Conservation (phyloP, 1,139 yeast genomes). For the Spencermartinsiella ligniputridi region DNA sequence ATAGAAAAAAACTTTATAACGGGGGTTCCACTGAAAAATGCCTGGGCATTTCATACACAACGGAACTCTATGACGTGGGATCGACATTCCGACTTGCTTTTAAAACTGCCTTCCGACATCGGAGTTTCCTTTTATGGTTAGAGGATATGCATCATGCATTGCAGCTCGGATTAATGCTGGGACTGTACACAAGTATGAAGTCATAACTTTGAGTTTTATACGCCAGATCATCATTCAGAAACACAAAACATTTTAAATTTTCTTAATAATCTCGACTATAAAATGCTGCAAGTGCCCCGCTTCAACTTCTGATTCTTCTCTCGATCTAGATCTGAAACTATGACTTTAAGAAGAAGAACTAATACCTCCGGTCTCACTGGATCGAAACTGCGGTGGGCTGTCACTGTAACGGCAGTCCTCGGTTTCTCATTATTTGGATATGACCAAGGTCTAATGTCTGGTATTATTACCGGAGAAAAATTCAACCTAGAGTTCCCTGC, state of each 20-base stretch:
- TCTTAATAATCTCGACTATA: neutral
- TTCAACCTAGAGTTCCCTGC: constrained; percentile 56
- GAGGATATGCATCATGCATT: too few species aligned
- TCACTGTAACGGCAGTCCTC: constrained; percentile 52
- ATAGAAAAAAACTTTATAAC: too few species aligned
- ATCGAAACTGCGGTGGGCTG: constrained; percentile 39
- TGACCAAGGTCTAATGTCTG: constrained; percentile 73
- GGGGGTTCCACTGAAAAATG: too few species aligned
- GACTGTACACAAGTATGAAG: neutral
- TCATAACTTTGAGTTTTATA: neutral
- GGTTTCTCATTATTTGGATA: constrained; percentile 77
- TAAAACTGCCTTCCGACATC: neutral
- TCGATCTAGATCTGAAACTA: neutral
- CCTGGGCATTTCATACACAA: too few species aligned
- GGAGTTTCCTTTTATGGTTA: neutral
- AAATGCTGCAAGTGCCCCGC: neutral
- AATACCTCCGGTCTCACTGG: constrained; percentile 39
- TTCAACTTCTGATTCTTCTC: neutral
- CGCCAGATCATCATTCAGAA: too few species aligned
- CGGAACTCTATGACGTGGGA: neutral
- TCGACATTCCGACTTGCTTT: neutral
- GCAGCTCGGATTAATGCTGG: neutral
- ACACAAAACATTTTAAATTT: too few species aligned
- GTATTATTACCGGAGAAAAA: constrained; percentile 58
- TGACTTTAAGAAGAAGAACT: constrained; percentile 19